Percentiles rank a stretch among this genome's conserved stretches.
phyloP scores from a whole-genome alignment of 805 yeast genomes.

The Tetrapisispora iriomotensis region DNA sequence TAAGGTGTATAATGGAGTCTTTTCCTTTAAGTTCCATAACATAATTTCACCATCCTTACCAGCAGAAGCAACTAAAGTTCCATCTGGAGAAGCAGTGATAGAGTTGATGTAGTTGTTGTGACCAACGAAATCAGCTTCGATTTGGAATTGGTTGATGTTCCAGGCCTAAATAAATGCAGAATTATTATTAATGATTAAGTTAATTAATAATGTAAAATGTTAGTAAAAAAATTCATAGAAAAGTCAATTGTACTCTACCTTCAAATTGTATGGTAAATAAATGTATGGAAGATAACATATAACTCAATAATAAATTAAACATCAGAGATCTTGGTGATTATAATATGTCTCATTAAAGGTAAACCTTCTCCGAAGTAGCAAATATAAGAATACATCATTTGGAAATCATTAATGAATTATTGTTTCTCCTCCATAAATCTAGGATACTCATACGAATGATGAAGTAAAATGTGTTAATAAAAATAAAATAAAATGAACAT shows the following conservation, averaged over 20 bases:
- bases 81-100: constrained; percentile 98
- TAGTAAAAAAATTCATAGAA: constrained; percentile 30
- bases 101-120: constrained; percentile 98
- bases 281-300: background rate
- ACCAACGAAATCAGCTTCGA: constrained; percentile 94
- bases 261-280: no score
- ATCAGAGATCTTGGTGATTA: constrained; percentile 99
- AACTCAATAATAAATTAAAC: constrained; percentile 6
- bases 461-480: constrained; percentile 2
- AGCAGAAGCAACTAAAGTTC: constrained; percentile 98
- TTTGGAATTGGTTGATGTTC: constrained; percentile 77
- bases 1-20: constrained; percentile 84
- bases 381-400: constrained; percentile 79
- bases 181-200: background rate
- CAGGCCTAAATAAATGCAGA: constrained; percentile 54
- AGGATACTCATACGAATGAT: background rate
- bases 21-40: constrained; percentile 92
- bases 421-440: background rate
- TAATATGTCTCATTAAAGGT: constrained; percentile 83
- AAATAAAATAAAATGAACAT: constrained; percentile 39
- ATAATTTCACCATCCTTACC: constrained; percentile 98
- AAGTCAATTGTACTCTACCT: background rate
- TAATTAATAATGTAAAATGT: constrained; percentile 34
- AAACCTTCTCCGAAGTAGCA: constrained; percentile 95
- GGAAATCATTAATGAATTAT: no score